phyloP scores from a whole-genome alignment of 306 rosid species.

The Phaseolus lunatus region DNA sequence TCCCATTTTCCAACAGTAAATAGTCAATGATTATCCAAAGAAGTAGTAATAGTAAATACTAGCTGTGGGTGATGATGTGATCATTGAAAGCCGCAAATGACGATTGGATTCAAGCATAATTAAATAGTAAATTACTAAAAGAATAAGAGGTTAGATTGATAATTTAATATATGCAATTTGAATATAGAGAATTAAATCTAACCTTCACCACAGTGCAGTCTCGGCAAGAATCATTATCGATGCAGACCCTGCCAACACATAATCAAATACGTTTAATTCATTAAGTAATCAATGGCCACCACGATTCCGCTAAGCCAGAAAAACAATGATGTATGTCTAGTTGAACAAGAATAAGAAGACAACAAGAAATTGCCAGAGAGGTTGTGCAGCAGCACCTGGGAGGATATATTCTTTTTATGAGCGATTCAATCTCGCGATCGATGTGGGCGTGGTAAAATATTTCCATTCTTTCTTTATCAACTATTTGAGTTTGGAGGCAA shows the following conservation, averaged over 20 bases:
- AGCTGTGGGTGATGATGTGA: not conserved
- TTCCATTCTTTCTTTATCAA: slow-evolving; percentile 52
- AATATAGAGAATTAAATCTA: slow-evolving; percentile 28
- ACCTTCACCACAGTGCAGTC: slow-evolving; percentile 91
- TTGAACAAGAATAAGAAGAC: not conserved
- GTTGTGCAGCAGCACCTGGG: slow-evolving; percentile 61
- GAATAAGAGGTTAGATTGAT: not conserved
- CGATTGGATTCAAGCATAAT: not conserved
- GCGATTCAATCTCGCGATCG: slow-evolving; percentile 73
- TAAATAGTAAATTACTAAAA: not conserved
- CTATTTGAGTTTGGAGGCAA: not conserved
- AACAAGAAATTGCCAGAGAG: not conserved
- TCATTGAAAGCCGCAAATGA: slow-evolving; percentile 1
- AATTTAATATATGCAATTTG: slow-evolving; percentile 21
- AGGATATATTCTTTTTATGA: slow-evolving; percentile 85
- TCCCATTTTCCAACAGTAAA: not conserved
- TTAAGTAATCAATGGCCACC: not conserved
- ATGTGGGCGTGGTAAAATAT: slow-evolving; percentile 62
- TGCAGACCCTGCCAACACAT: slow-evolving; percentile 69
- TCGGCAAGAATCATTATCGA: slow-evolving; percentile 79
- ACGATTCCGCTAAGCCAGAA: not conserved
- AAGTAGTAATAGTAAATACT: not conserved
- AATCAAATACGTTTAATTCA: not conserved
- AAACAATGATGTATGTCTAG: not conserved
- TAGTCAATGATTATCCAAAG: not conserved